Evolutionary conservation across 2,329 filamentous ascomycete species (phyloP), one percentile per base, ranked within the genome.

Genomic region (Delphinella strobiligena): DNA sequence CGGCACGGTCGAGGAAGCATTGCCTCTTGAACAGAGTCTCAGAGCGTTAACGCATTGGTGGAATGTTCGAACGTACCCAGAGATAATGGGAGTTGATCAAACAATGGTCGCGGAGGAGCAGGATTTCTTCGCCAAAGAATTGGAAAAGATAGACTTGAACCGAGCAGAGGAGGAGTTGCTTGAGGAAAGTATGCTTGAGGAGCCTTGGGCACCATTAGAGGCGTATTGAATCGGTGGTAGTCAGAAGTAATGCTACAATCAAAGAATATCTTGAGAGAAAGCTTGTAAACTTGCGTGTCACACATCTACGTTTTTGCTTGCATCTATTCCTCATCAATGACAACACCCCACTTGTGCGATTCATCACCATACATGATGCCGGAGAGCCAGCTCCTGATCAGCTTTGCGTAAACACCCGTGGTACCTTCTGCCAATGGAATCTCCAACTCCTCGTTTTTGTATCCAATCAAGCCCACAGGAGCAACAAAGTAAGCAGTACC

Each of bases 1-100:
- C 52, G 84, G 82, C 1, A 89, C 94, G 50, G 87, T 96, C 1
- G 91, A 96, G 54, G 85, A 93, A 56, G 85, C 88, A 11, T 66
- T 96, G 50, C 89, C 89, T 2, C 69, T 95, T 5, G 91, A 98
- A 62, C 88, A 95, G 65, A 87, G 86, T 1, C 68, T 96, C 33
- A 71, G 91, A 32, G 85, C 83, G 31, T 61, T 98, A 47, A 95
- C 89, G 38, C 87, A 95, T 59, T 98, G 91, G 87, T 85, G 84
- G 67, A 94, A 95, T 59, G 67, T 94, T 51, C 74, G 84, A 42
- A 65, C 76, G 46, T 95, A 93, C 54, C 82, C 83, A 15, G 82
- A 87, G 43, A 75, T 80, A 42, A 84, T 94, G 72, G 78, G 66
- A 2, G 59, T 63, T 2, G 52, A 55, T 14, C 52, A 47, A 33